phyloP scores from a whole-genome alignment of 352 stramenopile genomes.

The Phytophthora ohioensis region DNA sequence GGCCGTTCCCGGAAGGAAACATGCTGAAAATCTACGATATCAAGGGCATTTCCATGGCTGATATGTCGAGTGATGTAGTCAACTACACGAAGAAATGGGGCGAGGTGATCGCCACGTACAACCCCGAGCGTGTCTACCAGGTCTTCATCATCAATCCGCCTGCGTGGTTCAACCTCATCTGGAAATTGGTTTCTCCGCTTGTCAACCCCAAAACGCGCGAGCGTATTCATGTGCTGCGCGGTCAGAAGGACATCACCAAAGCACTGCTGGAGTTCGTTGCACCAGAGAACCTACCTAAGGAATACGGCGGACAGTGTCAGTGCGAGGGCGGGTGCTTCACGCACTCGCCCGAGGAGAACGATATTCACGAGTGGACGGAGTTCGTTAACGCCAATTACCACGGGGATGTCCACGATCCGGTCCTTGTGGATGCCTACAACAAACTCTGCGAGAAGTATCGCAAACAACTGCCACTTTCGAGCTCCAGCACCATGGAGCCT shows the following conservation, averaged over 20 bases:
- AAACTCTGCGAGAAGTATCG: slow-evolving; percentile 61
- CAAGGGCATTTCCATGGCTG: slow-evolving; percentile 79
- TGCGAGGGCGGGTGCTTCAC: slow-evolving; percentile 70
- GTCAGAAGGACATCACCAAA: slow-evolving; percentile 78
- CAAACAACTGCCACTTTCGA: slow-evolving; percentile 43
- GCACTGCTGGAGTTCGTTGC: slow-evolving; percentile 74
- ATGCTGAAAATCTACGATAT: slow-evolving; percentile 83
- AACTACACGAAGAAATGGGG: slow-evolving; percentile 77
- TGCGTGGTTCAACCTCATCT: slow-evolving; percentile 83
- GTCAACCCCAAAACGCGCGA: slow-evolving; percentile 80
- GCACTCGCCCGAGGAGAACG: slow-evolving; percentile 72
- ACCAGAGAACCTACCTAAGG: slow-evolving; percentile 65
- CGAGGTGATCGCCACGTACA: slow-evolving; percentile 70
- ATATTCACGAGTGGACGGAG: slow-evolving; percentile 68
- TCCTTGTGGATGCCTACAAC: slow-evolving; percentile 50
- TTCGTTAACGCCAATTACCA: slow-evolving; percentile 59
- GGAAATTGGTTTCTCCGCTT: slow-evolving; percentile 77
- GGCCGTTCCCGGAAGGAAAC: slow-evolving; percentile 63
- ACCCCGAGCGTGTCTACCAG: slow-evolving; percentile 77
- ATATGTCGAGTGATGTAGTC: slow-evolving; percentile 73
- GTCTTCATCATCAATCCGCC: slow-evolving; percentile 81
- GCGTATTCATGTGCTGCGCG: slow-evolving; percentile 69
- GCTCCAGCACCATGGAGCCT: slow-evolving; percentile 3
- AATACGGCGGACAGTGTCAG: slow-evolving; percentile 70
- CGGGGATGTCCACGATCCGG: slow-evolving; percentile 34